A percentile compares a stretch with the other conserved stretches of the same genome.
These are phyloP conservation scores for Tylopilus intermedius DNA, from an alignment of 768 basidiomycete genomes.

Conservation along the genomic window DNA sequence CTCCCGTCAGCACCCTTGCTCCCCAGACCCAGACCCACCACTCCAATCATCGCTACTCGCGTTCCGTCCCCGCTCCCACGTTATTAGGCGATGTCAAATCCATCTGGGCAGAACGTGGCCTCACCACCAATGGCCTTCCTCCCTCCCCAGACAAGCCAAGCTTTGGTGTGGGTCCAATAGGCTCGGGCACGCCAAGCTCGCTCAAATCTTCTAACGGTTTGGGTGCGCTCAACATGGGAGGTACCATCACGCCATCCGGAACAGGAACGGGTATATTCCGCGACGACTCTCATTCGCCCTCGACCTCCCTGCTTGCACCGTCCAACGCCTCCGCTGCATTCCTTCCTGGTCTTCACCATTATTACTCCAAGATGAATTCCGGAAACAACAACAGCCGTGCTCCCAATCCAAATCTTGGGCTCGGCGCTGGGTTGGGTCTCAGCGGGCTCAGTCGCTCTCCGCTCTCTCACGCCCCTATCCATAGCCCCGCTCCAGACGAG, in stretches of 20 bases:
- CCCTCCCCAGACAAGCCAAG: constrained; percentile 34
- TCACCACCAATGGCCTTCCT: constrained; percentile 28
- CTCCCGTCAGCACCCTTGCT: constrained; percentile 9
- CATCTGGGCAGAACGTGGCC: constrained; percentile 69
- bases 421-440: constrained; percentile 20
- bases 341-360: constrained; percentile 64
- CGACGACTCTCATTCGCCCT: constrained; percentile 33
- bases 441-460: constrained; percentile 29
- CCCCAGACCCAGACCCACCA: constrained; percentile 22
- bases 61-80: constrained; percentile 75
- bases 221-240: constrained; percentile 20
- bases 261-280: constrained; percentile 26
- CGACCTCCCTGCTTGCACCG: constrained; percentile 43
- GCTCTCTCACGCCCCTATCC: constrained; percentile 25
- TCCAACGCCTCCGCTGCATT: constrained; percentile 83
- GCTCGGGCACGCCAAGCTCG: constrained; percentile 46
- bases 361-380: constrained; percentile 53
- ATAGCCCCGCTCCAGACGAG: constrained; percentile 26
- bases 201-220: constrained; percentile 44
- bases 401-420: constrained; percentile 17
- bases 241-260: constrained; percentile 5
- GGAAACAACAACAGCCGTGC: constrained; percentile 26
- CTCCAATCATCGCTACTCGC: constrained; percentile 65
- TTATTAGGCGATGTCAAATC: constrained; percentile 71
- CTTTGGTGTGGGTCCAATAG: constrained; percentile 25